These are phyloP conservation scores for Ulota crispa DNA, from an alignment of 225 moss, liverwort and hornwort genomes.

Conservation along the genomic window DNA sequence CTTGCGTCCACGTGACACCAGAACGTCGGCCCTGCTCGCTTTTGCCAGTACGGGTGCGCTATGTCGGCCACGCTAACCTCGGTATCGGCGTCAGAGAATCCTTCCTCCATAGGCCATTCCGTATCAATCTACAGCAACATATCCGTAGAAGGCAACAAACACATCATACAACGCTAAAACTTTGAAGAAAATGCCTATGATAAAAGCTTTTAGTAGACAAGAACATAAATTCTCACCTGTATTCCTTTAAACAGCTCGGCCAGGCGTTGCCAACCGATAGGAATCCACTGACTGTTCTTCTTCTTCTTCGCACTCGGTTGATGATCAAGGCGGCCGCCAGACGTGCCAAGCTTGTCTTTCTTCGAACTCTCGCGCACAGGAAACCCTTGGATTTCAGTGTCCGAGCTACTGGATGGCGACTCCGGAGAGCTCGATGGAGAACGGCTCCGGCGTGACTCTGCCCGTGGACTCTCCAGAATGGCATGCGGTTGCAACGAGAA, in stretches of 20 bases:
- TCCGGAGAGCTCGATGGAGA: conserved; percentile 4
- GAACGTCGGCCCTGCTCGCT: conserved; percentile 84
- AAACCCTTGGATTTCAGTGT: conserved; percentile 32
- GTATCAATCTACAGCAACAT: conserved; percentile 25
- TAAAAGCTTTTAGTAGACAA: not conserved
- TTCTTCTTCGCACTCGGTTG: conserved; percentile 29
- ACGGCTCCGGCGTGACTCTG: conserved; percentile 24
- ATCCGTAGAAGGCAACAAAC: not conserved
- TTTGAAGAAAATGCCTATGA: not conserved
- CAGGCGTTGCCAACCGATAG: conserved; percentile 85
- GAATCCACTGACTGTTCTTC: conserved; percentile 62
- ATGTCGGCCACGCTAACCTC: conserved; percentile 67
- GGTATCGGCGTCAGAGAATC: conserved; percentile 51
- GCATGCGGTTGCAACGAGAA: conserved; percentile 41
- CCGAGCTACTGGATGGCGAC: conserved; percentile 4
- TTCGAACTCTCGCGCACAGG: conserved; percentile 30
- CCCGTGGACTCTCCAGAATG: not conserved
- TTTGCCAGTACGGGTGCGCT: conserved; percentile 85
- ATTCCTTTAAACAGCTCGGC: conserved; percentile 61
- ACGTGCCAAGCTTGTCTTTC: conserved; percentile 1
- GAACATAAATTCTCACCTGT: conserved; percentile 37
- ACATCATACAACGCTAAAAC: not conserved
- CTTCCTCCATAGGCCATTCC: conserved; percentile 46
- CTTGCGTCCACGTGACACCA: conserved; percentile 87
- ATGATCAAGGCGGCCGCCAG: conserved; percentile 9